Percentiles rank a stretch among this genome's conserved stretches.
These are phyloP conservation scores for Aureobasidium sp. DNA, from an alignment of 2,329 filamentous ascomycete genomes.

Conservation along the genomic window DNA sequence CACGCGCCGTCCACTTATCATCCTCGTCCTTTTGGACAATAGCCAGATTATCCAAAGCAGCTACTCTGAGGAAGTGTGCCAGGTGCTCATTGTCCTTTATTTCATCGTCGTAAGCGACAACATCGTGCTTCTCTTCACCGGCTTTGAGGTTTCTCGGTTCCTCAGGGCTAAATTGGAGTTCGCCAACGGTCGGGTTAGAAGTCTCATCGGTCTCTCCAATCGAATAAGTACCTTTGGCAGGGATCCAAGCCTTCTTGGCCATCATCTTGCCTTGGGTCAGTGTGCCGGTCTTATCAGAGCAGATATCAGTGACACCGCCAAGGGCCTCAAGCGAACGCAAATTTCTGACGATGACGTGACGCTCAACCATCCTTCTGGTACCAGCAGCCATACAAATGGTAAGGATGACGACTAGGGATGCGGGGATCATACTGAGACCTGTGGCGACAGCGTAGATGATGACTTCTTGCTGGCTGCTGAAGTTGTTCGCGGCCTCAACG, in stretches of 20 bases:
- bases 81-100: slow-evolving; percentile 6
- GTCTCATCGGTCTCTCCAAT: slow-evolving; percentile 49
- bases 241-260: slow-evolving; percentile 53
- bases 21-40: slow-evolving; percentile 47
- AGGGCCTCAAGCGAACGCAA: slow-evolving; percentile 57
- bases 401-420: slow-evolving; percentile 33
- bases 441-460: slow-evolving; percentile 59
- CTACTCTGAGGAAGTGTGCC: slow-evolving; percentile 47
- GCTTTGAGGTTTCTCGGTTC: slow-evolving; percentile 14
- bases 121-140: slow-evolving; percentile 11
- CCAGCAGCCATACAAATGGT: slow-evolving; percentile 43
- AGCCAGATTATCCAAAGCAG: slow-evolving; percentile 57
- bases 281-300: slow-evolving; percentile 62
- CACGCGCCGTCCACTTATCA: slow-evolving; percentile 55
- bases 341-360: slow-evolving; percentile 58
- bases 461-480: slow-evolving; percentile 47
- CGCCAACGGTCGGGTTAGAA: slow-evolving; percentile 51
- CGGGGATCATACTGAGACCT: slow-evolving; percentile 54
- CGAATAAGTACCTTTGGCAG: slow-evolving; percentile 50
- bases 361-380: slow-evolving; percentile 54
- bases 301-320: slow-evolving; percentile 53
- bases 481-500: slow-evolving; percentile 53
- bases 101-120: slow-evolving; percentile 2
- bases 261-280: slow-evolving; percentile 51
- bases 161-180: slow-evolving; percentile 37